These are phyloP conservation scores for Polychytrium aggregatum DNA, from an alignment of 192 early-diverging fungal genomes.

Conservation along the genomic window DNA sequence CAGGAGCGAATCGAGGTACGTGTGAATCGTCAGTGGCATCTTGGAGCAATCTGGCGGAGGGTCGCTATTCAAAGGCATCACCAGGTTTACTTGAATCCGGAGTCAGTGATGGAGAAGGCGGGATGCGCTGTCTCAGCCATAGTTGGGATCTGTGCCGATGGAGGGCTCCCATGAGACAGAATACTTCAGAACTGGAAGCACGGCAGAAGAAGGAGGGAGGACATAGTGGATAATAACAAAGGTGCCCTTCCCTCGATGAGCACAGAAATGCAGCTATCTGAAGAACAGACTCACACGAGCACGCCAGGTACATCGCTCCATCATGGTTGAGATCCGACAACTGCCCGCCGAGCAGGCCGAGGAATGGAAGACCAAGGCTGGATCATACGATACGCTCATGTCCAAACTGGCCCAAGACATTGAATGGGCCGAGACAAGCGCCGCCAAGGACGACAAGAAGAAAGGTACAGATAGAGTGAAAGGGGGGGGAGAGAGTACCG, in stretches of 20 bases:
- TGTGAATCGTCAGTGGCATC: no score
- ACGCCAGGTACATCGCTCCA: slow-evolving; percentile 36
- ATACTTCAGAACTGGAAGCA: no score
- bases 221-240: no score
- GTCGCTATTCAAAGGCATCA: no score
- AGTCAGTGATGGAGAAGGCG: no score
- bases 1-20: slow-evolving; percentile 33
- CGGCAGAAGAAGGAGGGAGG: no score
- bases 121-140: no score
- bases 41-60: no score
- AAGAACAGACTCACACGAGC: slow-evolving; percentile 34
- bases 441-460: slow-evolving; percentile 27
- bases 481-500: no score
- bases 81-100: not conserved
- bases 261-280: slow-evolving; percentile 45
- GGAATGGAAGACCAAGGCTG: slow-evolving; percentile 35
- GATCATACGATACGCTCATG: slow-evolving; percentile 29
- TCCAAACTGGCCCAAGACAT: slow-evolving; percentile 41
- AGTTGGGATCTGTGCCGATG: no score
- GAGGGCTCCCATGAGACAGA: no score
- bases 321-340: slow-evolving; percentile 37
- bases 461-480: slow-evolving; percentile 10
- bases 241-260: no score
- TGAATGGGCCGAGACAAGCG: slow-evolving; percentile 45
- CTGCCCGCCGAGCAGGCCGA: slow-evolving; percentile 8